phyloP scores from a whole-genome alignment of 2,329 filamentous ascomycete genomes.

The Cladosporium cucumerinum region DNA sequence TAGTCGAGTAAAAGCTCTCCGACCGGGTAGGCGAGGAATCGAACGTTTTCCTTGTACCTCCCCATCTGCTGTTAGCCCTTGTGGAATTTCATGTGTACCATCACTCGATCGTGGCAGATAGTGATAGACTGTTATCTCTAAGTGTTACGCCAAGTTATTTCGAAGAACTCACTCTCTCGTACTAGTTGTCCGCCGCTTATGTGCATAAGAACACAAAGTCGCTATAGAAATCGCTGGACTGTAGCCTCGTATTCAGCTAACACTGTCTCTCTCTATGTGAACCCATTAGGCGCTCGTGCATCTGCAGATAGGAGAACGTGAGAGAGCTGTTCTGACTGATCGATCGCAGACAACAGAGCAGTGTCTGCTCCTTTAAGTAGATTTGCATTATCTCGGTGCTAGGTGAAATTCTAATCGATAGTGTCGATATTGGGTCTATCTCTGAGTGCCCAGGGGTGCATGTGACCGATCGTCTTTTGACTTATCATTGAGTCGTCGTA shows the following conservation, averaged over 20 bases:
- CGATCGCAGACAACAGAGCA: not conserved
- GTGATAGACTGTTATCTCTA: constrained; percentile 14
- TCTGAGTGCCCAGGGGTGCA: constrained; percentile 3
- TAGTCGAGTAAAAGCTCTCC: constrained; percentile 12
- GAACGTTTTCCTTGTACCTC: constrained; percentile 18
- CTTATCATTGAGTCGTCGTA: constrained; percentile 15
- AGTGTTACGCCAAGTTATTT: not conserved
- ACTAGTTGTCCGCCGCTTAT: constrained; percentile 14
- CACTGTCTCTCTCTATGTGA: constrained; percentile 8
- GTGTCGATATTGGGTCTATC: constrained; percentile 17
- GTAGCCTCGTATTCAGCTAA: constrained; percentile 15
- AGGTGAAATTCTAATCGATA: constrained; percentile 15
- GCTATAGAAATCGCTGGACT: constrained; percentile 17
- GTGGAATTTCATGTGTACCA: constrained; percentile 17
- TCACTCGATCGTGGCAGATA: constrained; percentile 14
- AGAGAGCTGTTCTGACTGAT: constrained; percentile 7
- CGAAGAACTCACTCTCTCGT: constrained; percentile 16
- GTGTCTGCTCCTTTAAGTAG: not conserved
- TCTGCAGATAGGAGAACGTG: not conserved
- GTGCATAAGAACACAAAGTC: constrained; percentile 12
- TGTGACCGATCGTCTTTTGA: constrained; percentile 2
- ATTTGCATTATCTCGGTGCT: constrained; percentile 11
- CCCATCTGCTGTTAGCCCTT: constrained; percentile 18
- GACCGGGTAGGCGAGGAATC: too few species aligned
- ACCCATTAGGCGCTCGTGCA: not conserved